A percentile compares a stretch with the other conserved stretches of the same genome.
Conservation (phyloP, 2,329 filamentous ascomycete genomes). For the Colletotrichum somersetense region DNA sequence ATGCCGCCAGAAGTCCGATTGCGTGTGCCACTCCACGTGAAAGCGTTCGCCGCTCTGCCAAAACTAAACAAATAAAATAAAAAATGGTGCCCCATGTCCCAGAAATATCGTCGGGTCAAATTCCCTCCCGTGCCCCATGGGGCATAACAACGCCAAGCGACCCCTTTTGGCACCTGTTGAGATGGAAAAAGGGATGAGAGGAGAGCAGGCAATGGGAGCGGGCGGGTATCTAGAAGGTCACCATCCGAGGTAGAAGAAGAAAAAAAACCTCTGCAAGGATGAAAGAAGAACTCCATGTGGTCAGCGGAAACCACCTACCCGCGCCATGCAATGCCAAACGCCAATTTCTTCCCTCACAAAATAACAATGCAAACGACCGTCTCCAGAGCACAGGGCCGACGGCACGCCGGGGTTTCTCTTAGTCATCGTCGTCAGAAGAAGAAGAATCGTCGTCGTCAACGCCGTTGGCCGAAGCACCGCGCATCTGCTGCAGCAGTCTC, state of each 20-base stretch:
- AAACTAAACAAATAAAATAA: background rate
- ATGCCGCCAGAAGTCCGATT: background rate
- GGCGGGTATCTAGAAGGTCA: background rate
- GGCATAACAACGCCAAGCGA: background rate
- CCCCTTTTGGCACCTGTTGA: background rate
- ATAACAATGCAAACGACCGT: background rate
- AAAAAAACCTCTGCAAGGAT: background rate
- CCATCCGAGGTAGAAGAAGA: too few relatives aligned
- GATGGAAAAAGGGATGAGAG: background rate
- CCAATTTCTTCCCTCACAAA: background rate
- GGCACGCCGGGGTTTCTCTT: too few relatives aligned
- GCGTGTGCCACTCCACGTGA: background rate
- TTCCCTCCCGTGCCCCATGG: background rate
- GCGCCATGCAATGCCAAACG: background rate
- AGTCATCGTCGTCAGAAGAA: constrained; percentile 13
- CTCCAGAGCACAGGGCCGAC: too few relatives aligned
- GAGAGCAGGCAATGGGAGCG: too few relatives aligned
- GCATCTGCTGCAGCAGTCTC: constrained; percentile 11
- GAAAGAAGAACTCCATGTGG: background rate
- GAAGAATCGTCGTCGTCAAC: background rate
- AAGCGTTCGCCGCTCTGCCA: background rate
- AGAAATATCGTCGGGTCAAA: background rate
- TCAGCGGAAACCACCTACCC: background rate
- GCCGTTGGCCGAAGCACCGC: constrained; percentile 4
- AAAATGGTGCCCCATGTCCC: background rate